Evolutionary conservation across 1,139 yeast species (phyloP), one percentile per base, ranked within the genome.

Genomic region (Pneumocystis murina): DNA sequence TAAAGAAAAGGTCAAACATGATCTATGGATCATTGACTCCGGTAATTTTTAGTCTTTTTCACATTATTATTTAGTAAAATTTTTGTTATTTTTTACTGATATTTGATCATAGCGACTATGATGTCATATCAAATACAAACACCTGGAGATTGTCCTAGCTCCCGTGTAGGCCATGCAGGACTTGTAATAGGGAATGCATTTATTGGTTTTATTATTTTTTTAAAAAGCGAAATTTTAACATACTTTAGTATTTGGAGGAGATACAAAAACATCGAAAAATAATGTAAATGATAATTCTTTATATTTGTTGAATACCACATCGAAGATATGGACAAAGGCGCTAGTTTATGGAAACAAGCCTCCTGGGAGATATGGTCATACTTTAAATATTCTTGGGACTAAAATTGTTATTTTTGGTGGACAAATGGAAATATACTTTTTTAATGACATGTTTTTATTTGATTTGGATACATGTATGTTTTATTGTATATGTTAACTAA

Each of bases 81-180:
- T 61, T 59, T 24, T 24, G 41, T 69, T 66, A 65, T 64, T 64
- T 54, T 55, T 54, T 30, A 62, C 41, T 60, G 54, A 62, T 33
- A 28, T 14, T 33, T 33, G 16, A 36, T 28, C 36, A 20, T 64
- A 66, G 76, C 75, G 64, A 72, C 75, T 39, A 74, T 79, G 64
- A 75, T 79, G 14, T 86, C 95, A 3, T 80, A 81, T 65, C 82
- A 83, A 63, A 81, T 92, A 41, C 92, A 85, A 66, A 79, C 83
- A 57, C 79, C 81, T 43, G 87, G 84, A 62, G 80, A 83, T 30
- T 84, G 89, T 36, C 97, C 97, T 1, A 92, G 96, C 24, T 97
- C 98, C 38, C 83, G 98, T 70, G 97, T 92, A 5, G 97, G 98
- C 0, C 99, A 94, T 74, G 89, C 97, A 1, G 82, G 95, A 2